Percentiles rank a stretch among this genome's conserved stretches.
Conservation (phyloP, 2,329 filamentous ascomycete species). For the Apiospora hydei region DNA sequence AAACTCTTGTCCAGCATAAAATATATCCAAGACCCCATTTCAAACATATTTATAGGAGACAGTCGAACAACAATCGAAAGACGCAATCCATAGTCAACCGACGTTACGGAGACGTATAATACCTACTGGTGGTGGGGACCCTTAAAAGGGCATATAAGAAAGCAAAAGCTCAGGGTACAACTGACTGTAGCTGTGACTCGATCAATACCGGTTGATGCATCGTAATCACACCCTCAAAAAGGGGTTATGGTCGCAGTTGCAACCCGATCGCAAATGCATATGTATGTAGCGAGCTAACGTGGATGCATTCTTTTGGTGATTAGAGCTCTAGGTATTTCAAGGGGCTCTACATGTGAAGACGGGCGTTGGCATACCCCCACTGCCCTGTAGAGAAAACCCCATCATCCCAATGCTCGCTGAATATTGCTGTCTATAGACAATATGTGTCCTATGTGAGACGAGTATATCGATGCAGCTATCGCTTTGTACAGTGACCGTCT, state of each 20-base stretch:
- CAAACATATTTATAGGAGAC: not conserved
- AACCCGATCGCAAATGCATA: not conserved
- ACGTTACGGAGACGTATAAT: not conserved
- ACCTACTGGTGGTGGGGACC: too few relatives aligned
- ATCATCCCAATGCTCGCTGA: not conserved
- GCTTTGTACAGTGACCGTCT: not conserved
- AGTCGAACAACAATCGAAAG: not conserved
- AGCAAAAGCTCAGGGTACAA: not conserved
- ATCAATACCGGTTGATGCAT: not conserved
- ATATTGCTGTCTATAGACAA: not conserved
- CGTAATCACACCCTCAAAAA: not conserved
- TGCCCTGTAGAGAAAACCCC: not conserved
- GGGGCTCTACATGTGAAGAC: not conserved
- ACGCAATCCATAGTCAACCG: not conserved
- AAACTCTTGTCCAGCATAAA: not conserved
- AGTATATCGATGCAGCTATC: not conserved
- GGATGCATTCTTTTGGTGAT: not conserved
- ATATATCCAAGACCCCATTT: not conserved
- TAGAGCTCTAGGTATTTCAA: not conserved
- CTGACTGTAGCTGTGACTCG: not conserved
- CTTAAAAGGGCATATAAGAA: not conserved
- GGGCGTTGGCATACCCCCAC: too few relatives aligned
- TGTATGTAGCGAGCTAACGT: not conserved
- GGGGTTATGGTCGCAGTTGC: not conserved
- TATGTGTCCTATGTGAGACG: not conserved